phyloP scores from a whole-genome alignment of 2,329 filamentous ascomycete species.

The Xylariales sp. region DNA sequence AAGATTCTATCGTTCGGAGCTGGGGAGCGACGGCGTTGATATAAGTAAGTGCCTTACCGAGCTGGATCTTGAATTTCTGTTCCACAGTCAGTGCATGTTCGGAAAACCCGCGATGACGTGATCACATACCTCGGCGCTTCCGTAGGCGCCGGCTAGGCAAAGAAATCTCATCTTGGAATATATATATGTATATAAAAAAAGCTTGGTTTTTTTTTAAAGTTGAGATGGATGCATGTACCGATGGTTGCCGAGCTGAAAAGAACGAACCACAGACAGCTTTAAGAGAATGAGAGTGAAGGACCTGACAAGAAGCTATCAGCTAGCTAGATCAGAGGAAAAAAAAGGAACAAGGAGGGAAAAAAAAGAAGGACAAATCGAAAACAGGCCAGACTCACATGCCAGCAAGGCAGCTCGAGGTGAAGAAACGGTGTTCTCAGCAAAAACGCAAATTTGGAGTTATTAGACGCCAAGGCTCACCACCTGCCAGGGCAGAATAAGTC shows the following conservation, averaged over 20 bases:
- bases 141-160: conserved; percentile 54
- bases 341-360: too few species aligned
- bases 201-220: conserved; percentile 3
- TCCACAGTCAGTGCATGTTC: conserved; percentile 1
- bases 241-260: conserved; percentile 4
- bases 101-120: conserved; percentile 4
- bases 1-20: not conserved
- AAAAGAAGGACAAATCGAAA: too few species aligned
- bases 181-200: not conserved
- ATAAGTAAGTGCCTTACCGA: conserved; percentile 30
- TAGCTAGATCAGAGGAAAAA: too few species aligned
- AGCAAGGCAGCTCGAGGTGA: too few species aligned
- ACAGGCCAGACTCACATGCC: too few species aligned
- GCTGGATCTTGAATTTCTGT: conserved; percentile 53
- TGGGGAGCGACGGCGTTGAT: conserved; percentile 10
- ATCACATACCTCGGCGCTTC: conserved; percentile 41
- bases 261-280: not conserved
- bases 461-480: too few species aligned
- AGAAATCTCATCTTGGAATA: conserved; percentile 46
- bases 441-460: too few species aligned
- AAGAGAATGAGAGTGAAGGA: too few species aligned
- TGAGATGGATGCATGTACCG: conserved; percentile 3
- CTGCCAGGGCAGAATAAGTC: too few species aligned
- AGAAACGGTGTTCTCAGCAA: too few species aligned
- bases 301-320: too few species aligned